Evolutionary conservation across 768 basidiomycete genomes (phyloP), one percentile per base, ranked within the genome.

Genomic region (Dioszegia crocea): DNA sequence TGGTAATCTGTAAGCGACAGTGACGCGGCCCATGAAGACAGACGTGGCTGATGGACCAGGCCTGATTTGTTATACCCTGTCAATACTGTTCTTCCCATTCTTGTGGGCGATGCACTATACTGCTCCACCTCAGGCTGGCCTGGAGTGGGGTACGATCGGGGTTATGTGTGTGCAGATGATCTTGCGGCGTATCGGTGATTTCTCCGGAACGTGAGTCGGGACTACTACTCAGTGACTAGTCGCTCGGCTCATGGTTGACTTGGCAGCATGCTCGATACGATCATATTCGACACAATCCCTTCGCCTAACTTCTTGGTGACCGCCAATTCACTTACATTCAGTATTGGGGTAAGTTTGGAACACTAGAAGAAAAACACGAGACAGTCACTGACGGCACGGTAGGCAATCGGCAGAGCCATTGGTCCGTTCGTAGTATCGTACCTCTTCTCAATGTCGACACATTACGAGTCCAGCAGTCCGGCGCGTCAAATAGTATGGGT

Each of bases 311-410:
- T 66, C 38, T 31, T 71, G 19, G 66, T 64, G 10, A 54, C 61
- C 11, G 69, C 69, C 17, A 71, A 71, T 54, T 67, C 69, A 5
- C 40, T 66, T 8, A 61, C 62, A 5, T 68, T 71, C 61, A 68
- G 69, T 26, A 43, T 63, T 39, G 69, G 64, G 1, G 65, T 66
- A 38, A 64, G 33, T 19, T 19, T 17, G 11, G 45, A 19, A 3
- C 19, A 33, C 33, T n/a, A n/a, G n/a, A n/a, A n/a, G n/a, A n/a
- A n/a, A n/a, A n/a, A n/a, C n/a, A n/a, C n/a, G n/a, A n/a, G n/a
- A n/a, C n/a, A n/a, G n/a, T n/a, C n/a, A n/a, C n/a, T n/a, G n/a
- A n/a, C n/a, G n/a, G n/a, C n/a, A n/a, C n/a, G n/a, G 9, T 17
- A 69, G 68, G 57, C 64, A 2, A 12, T 66, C 1, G 64, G 66